Conservation (phyloP, 2,329 filamentous ascomycete genomes). For the Clarireedia monteithiana region DNA sequence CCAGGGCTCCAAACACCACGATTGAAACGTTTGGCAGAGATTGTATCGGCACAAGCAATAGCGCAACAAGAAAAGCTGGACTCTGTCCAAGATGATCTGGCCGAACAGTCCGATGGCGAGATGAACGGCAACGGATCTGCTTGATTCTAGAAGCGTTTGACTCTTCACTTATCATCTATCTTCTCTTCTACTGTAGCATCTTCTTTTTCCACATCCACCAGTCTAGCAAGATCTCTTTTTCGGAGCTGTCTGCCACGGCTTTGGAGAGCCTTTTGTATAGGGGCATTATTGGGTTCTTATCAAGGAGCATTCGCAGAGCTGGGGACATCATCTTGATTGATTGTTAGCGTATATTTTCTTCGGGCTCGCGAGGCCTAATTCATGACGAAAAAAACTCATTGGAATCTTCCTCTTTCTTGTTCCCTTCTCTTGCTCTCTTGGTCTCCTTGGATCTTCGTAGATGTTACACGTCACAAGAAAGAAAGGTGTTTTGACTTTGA, state of each 20-base stretch:
- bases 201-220: slow-evolving; percentile 20
- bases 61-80: slow-evolving; percentile 87
- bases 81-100: slow-evolving; percentile 39
- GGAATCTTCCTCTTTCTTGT: not conserved
- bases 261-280: slow-evolving; percentile 25
- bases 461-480: too few relatives aligned
- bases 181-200: slow-evolving; percentile 29
- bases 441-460: too few relatives aligned
- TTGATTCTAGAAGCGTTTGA: slow-evolving; percentile 13
- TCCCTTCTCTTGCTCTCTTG: not conserved
- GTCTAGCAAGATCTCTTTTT: slow-evolving; percentile 16
- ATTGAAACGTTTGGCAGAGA: slow-evolving; percentile 93
- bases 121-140: slow-evolving; percentile 23
- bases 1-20: slow-evolving; percentile 91
- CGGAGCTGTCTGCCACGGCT: slow-evolving; percentile 12
- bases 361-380: not conserved
- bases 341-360: slow-evolving; percentile 9
- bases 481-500: too few relatives aligned
- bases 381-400: not conserved
- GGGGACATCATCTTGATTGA: slow-evolving; percentile 7
- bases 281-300: slow-evolving; percentile 10
- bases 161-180: slow-evolving; percentile 1
- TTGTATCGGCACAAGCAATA: slow-evolving; percentile 92
- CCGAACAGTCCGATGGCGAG: slow-evolving; percentile 35
- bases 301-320: slow-evolving; percentile 2